phyloP scores from a whole-genome alignment of 2,329 filamentous ascomycete genomes.

The Alternaria alternata region DNA sequence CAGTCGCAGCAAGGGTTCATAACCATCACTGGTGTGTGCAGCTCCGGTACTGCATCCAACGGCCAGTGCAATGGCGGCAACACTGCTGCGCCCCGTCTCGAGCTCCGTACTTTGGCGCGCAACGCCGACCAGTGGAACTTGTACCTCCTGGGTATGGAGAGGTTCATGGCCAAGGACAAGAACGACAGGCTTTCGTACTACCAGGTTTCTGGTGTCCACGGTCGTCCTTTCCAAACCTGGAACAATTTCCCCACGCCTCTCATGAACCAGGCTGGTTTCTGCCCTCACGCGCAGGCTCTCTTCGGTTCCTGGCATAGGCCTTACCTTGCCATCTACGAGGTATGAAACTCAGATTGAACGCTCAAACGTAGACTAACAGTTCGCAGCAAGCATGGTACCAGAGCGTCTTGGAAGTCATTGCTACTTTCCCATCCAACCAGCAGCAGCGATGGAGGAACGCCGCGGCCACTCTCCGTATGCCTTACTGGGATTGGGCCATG shows the following conservation, averaged over 20 bases:
- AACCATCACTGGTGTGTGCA: constrained; percentile 42
- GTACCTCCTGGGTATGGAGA: constrained; percentile 76
- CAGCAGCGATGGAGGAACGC: constrained; percentile 52
- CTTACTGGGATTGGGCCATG: constrained; percentile 60
- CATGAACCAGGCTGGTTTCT: constrained; percentile 72
- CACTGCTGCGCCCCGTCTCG: constrained; percentile 60
- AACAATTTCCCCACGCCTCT: constrained; percentile 53
- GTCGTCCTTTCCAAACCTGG: constrained; percentile 71
- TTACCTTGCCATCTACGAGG: constrained; percentile 72
- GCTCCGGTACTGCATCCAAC: constrained; percentile 30
- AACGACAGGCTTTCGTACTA: constrained; percentile 75
- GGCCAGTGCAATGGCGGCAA: constrained; percentile 36
- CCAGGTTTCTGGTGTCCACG: constrained; percentile 81
- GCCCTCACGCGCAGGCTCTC: constrained; percentile 76
- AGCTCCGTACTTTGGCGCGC: constrained; percentile 73
- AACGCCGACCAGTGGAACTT: constrained; percentile 74
- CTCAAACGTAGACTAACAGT: not conserved
- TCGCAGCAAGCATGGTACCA: constrained; percentile 54
- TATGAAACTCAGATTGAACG: constrained; percentile 31
- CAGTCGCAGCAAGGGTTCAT: constrained; percentile 29
- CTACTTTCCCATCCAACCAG: constrained; percentile 51
- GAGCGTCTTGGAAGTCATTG: constrained; percentile 52
- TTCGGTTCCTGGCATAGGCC: constrained; percentile 87
- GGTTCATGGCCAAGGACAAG: constrained; percentile 74
- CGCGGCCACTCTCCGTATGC: constrained; percentile 53